Percentiles rank a stretch among this genome's conserved stretches.
Evolutionary conservation across 345 rosid species (phyloP).

Genomic region (Dimocarpus longan): DNA sequence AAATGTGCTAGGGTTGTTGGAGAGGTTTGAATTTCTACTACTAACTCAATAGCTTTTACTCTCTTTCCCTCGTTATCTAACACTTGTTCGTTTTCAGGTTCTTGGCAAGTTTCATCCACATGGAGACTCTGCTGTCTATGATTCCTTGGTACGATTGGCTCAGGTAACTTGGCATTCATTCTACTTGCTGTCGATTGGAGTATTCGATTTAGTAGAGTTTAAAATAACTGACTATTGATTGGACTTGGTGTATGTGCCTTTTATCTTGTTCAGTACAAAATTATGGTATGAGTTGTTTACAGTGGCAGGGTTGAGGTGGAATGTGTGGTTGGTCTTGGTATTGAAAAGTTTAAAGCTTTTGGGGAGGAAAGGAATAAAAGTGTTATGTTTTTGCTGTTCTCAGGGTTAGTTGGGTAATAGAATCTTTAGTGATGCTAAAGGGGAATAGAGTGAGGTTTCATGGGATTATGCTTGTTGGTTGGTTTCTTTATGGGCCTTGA

Average conservation of each 20-base stretch:
- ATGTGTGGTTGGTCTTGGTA: not conserved
- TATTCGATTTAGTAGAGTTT: not conserved
- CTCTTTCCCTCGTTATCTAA: not conserved
- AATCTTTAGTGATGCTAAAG: not conserved
- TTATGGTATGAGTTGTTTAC: not conserved
- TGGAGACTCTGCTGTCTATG: slow-evolving; percentile 94
- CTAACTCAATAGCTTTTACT: not conserved
- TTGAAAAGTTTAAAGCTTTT: not conserved
- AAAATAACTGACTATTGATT: not conserved
- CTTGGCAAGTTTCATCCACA: slow-evolving; percentile 97
- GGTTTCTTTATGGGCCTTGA: not conserved
- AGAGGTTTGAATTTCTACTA: slow-evolving; percentile 54
- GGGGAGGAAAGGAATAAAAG: not conserved
- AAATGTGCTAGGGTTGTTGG: slow-evolving; percentile 99
- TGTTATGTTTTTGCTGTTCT: not conserved
- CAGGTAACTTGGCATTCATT: slow-evolving; percentile 53
- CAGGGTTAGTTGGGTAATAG: not conserved
- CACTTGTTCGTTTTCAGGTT: slow-evolving; percentile 50
- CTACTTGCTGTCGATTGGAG: no score
- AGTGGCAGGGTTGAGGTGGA: not conserved
- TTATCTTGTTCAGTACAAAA: not conserved
- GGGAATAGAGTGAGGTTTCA: not conserved
- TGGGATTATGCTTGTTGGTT: not conserved
- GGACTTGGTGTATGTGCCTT: not conserved
- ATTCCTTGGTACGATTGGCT: slow-evolving; percentile 94